phyloP scores from a whole-genome alignment of 2,329 filamentous ascomycete species.

The Ophiostoma montium region DNA sequence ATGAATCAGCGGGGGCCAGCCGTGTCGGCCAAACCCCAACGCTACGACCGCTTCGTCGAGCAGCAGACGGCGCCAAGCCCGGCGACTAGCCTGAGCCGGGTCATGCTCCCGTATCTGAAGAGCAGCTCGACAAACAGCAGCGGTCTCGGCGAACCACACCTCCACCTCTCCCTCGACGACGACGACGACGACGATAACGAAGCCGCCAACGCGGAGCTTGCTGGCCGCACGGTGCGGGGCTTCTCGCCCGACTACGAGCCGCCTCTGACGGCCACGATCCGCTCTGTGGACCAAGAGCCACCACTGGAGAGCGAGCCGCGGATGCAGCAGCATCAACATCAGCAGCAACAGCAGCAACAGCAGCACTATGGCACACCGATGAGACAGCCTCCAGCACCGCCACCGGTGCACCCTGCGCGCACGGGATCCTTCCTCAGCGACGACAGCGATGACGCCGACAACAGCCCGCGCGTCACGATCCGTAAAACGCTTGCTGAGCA shows the following conservation, averaged over 20 bases:
- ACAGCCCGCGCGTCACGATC: slow-evolving; percentile 18
- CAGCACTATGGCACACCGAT: slow-evolving; percentile 22
- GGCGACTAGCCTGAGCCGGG: slow-evolving; percentile 67
- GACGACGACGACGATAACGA: background rate
- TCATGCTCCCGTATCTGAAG: slow-evolving; percentile 72
- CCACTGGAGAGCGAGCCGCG: slow-evolving; percentile 10
- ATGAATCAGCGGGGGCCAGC: slow-evolving; percentile 21
- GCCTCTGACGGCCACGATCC: slow-evolving; percentile 56
- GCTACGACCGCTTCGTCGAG: slow-evolving; percentile 16
- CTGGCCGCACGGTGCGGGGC: slow-evolving; percentile 32
- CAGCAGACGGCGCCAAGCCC: slow-evolving; percentile 41
- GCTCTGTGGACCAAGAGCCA: slow-evolving; percentile 38
- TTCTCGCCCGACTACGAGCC: slow-evolving; percentile 68
- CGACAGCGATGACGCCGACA: slow-evolving; percentile 40
- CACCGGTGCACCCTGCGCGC: slow-evolving; percentile 17
- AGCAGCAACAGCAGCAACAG: background rate
- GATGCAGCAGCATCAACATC: background rate
- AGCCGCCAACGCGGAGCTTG: slow-evolving; percentile 17
- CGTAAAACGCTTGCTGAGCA: slow-evolving; percentile 4
- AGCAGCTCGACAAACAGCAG: slow-evolving; percentile 16
- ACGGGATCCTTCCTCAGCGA: slow-evolving; percentile 38
- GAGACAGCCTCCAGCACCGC: slow-evolving; percentile 20
- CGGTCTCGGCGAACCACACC: background rate
- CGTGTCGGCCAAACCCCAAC: slow-evolving; percentile 21
- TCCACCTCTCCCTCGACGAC: background rate